Evolutionary conservation across 2,329 filamentous ascomycete genomes (phyloP).

Genomic region (Penicillium digitatum): DNA sequence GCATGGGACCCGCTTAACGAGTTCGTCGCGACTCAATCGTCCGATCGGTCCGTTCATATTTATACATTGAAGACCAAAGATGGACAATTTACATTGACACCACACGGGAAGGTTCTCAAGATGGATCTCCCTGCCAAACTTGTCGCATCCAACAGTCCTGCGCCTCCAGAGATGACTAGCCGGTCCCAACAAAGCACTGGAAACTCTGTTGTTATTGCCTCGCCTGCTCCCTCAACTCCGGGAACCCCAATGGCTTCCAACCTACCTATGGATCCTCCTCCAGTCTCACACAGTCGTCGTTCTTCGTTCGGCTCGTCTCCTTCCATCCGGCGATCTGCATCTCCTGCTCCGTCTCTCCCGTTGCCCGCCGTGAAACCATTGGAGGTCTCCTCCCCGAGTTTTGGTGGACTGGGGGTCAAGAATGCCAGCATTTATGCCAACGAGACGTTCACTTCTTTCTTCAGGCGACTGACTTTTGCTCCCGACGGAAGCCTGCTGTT

Average conservation of each 20-base stretch:
- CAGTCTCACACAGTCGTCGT: constrained; percentile 85
- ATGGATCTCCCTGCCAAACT: constrained; percentile 90
- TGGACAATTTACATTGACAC: constrained; percentile 80
- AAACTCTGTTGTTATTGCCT: constrained; percentile 59
- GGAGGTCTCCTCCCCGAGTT: constrained; percentile 75
- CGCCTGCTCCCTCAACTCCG: constrained; percentile 83
- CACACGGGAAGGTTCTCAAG: constrained; percentile 76
- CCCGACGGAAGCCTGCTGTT: constrained; percentile 91
- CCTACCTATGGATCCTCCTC: constrained; percentile 93
- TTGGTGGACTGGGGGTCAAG: constrained; percentile 62
- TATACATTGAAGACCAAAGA: constrained; percentile 96
- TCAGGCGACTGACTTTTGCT: constrained; percentile 86
- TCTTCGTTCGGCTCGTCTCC: constrained; percentile 82
- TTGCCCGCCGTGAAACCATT: constrained; percentile 93
- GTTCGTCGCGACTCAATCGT: constrained; percentile 96
- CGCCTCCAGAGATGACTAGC: constrained; percentile 68
- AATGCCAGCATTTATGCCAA: constrained; percentile 93
- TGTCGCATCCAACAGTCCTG: constrained; percentile 87
- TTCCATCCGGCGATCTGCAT: constrained; percentile 79
- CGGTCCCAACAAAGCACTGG: constrained; percentile 32
- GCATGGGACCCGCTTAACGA: constrained; percentile 98
- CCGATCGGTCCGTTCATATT: constrained; percentile 94
- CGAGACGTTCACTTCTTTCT: constrained; percentile 95
- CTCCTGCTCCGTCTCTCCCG: constrained; percentile 88
- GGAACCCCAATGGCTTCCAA: constrained; percentile 87